These are phyloP conservation scores for Fragilaria crotonensis DNA, from an alignment of 108 stramenopile species.

Conservation along the genomic window DNA sequence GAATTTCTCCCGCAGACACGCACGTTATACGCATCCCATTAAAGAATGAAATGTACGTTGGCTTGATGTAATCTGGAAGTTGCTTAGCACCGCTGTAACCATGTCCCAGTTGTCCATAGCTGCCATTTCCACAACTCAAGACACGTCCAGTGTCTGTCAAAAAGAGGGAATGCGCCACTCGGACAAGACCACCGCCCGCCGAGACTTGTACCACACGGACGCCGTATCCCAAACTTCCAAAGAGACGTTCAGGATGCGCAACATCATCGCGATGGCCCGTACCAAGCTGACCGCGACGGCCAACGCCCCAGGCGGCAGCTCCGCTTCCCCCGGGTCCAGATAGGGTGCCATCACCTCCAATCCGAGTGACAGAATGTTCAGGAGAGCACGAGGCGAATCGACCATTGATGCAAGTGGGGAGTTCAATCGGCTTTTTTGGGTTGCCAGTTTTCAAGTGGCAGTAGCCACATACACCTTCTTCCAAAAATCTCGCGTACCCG, in stretches of 20 bases:
- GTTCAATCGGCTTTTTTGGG: slow-evolving; percentile 29
- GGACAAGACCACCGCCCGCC: slow-evolving; percentile 84
- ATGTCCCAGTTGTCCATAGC: slow-evolving; percentile 84
- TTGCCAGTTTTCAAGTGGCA: slow-evolving; percentile 24
- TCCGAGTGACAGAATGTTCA: slow-evolving; percentile 75
- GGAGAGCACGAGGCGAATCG: slow-evolving; percentile 77
- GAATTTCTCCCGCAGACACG: slow-evolving; percentile 83
- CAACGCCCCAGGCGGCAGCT: slow-evolving; percentile 76
- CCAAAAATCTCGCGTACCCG: slow-evolving; percentile 72
- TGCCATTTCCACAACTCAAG: slow-evolving; percentile 77
- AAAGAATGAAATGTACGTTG: slow-evolving; percentile 71
- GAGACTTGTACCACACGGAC: slow-evolving; percentile 80
- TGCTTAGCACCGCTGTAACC: slow-evolving; percentile 77
- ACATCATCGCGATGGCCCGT: slow-evolving; percentile 71
- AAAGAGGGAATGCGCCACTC: slow-evolving; percentile 85
- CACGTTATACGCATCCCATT: slow-evolving; percentile 45
- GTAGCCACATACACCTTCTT: slow-evolving; percentile 62
- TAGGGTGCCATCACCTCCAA: slow-evolving; percentile 60
- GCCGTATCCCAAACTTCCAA: slow-evolving; percentile 68
- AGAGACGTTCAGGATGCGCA: slow-evolving; percentile 37
- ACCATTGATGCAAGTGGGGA: slow-evolving; percentile 72
- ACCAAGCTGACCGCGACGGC: slow-evolving; percentile 81
- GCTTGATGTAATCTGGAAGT: slow-evolving; percentile 67
- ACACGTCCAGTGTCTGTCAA: slow-evolving; percentile 76
- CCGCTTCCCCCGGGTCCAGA: slow-evolving; percentile 71